phyloP scores from a whole-genome alignment of 2,329 filamentous ascomycete genomes.

The Simplicillium aogashimaense region DNA sequence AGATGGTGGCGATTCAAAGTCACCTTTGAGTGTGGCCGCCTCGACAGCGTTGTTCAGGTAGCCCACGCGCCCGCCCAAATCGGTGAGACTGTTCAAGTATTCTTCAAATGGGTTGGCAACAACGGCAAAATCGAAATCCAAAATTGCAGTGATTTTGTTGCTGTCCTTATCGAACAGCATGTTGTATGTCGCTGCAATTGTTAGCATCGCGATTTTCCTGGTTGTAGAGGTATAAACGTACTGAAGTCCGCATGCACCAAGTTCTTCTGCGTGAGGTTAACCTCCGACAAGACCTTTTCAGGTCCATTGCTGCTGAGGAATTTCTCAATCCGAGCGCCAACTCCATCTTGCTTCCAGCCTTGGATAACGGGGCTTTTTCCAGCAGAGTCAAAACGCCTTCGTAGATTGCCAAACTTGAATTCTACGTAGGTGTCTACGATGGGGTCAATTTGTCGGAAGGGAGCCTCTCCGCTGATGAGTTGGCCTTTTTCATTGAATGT shows the following conservation, averaged over 20 bases:
- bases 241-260: constrained; percentile 18
- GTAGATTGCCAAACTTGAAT: constrained; percentile 8
- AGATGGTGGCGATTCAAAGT: not conserved
- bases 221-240: constrained; percentile 6
- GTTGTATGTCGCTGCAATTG: constrained; percentile 17
- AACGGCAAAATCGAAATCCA: constrained; percentile 17
- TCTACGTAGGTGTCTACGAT: constrained; percentile 9
- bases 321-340: constrained; percentile 7
- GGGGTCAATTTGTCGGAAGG: constrained; percentile 8
- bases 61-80: constrained; percentile 3
- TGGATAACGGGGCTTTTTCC: constrained; percentile 7
- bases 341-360: constrained; percentile 11
- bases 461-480: constrained; percentile 10
- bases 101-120: constrained; percentile 15
- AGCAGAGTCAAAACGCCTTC: constrained; percentile 4
- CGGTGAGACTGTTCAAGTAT: constrained; percentile 11
- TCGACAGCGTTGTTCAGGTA: not conserved
- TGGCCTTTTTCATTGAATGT: constrained; percentile 8
- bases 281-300: constrained; percentile 4
- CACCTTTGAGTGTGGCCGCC: not conserved
- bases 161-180: constrained; percentile 12
- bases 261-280: constrained; percentile 7
- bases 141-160: constrained; percentile 12
- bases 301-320: constrained; percentile 8
- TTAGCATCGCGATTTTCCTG: not conserved